These are phyloP conservation scores for Beta lomatogona DNA, from an alignment of 179 eudicot genomes.

Conservation along the genomic window DNA sequence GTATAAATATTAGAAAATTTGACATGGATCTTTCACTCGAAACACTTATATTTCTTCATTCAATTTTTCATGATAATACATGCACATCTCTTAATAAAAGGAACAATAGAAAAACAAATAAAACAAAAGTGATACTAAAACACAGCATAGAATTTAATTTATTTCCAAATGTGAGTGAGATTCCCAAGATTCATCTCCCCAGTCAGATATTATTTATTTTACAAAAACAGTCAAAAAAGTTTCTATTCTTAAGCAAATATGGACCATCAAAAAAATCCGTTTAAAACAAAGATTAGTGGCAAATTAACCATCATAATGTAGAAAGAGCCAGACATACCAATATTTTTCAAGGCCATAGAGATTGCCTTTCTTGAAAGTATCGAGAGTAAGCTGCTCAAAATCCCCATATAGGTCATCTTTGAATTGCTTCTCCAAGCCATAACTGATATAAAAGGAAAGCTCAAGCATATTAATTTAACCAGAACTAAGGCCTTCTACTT, in stretches of 20 bases:
- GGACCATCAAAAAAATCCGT: no score
- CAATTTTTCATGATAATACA: background rate
- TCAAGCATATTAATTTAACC: background rate
- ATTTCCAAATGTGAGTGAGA: no score
- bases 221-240: no score
- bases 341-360: slow-evolving; percentile 97
- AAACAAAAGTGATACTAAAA: background rate
- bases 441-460: slow-evolving; percentile 46
- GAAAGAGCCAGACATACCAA: slow-evolving; percentile 46
- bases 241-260: no score
- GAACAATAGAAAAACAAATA: background rate
- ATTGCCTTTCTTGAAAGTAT: slow-evolving; percentile 72
- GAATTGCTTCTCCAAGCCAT: slow-evolving; percentile 91
- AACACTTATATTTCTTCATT: background rate
- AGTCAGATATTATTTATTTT: no score
- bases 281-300: background rate
- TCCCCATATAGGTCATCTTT: slow-evolving; percentile 73
- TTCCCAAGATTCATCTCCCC: no score
- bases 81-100: background rate
- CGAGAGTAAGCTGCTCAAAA: slow-evolving; percentile 74
- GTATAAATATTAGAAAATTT: background rate
- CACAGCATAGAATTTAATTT: background rate
- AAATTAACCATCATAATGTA: background rate
- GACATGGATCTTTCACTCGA: background rate
- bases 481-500: background rate